A percentile compares a stretch with the other conserved stretches of the same genome.
Evolutionary conservation across 345 rosid species (phyloP).

Genomic region (Corchorus olitorius): DNA sequence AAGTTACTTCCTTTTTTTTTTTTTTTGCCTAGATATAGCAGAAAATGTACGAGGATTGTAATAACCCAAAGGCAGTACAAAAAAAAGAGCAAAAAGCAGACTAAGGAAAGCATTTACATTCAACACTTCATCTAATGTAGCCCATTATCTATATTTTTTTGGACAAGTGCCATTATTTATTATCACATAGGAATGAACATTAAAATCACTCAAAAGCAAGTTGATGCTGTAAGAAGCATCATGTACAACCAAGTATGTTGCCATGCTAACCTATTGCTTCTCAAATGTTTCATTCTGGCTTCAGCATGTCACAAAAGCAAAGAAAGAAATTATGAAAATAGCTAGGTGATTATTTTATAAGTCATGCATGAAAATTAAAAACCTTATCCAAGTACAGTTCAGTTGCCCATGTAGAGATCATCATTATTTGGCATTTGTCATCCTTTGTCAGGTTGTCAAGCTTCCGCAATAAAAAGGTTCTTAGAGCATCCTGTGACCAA

Average conservation of each 20-base stretch:
- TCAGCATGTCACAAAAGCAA: constrained; percentile 8
- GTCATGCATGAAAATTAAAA: constrained; percentile 33
- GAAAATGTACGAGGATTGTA: neutral
- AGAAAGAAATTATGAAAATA: constrained; percentile 9
- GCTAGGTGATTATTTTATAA: constrained; percentile 1
- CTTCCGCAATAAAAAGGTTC: constrained; percentile 89
- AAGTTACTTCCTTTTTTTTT: neutral
- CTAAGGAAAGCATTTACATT: neutral
- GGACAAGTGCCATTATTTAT: neutral
- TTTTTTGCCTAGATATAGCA: neutral
- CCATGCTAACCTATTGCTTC: constrained; percentile 1
- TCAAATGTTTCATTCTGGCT: neutral
- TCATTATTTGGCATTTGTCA: constrained; percentile 95
- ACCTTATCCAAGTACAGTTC: constrained; percentile 99
- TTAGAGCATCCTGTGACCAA: constrained; percentile 86
- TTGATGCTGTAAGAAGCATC: neutral
- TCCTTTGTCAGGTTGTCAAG: constrained; percentile 92
- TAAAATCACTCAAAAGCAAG: neutral
- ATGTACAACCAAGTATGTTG: constrained; percentile 6
- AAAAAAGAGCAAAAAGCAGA: neutral
- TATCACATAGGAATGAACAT: constrained; percentile 1
- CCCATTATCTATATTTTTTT: neutral
- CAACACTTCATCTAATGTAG: constrained; percentile 2
- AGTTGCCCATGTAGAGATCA: constrained; percentile 99
- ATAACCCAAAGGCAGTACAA: neutral